Evolutionary conservation across 169 alveolate genomes (phyloP), one percentile per base, ranked within the genome.

Genomic region (Cyclospora cayetanensis): DNA sequence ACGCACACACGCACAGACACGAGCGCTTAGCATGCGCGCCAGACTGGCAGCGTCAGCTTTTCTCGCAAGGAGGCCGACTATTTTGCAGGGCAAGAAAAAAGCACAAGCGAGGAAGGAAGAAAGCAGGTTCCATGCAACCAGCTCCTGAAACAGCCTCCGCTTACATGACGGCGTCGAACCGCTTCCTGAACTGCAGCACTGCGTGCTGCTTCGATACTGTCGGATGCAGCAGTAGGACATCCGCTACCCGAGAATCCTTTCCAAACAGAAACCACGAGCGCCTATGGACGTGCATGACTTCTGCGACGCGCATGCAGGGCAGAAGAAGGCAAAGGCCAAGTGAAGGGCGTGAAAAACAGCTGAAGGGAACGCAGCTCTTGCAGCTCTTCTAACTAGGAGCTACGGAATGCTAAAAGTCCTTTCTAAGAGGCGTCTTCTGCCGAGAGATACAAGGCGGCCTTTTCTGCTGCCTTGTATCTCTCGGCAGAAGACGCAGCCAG

Each of bases 201-300:
- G 99, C 99, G 93, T 99, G 99, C 92, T 99, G 99, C 63, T 96
- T 96, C 4, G 99, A 97, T 29, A 97, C 93, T 27, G 99, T 95
- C 7, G 97, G 96, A 84, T 98, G 97, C 70, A 94, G 95, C 34
- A 97, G 77, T 34, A 91, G 80, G 29, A 99, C 97, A 93, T 98
- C 99, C 43, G 97, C 98, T 25, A 98, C 97, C 87, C 98, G 93
- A 31, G 83, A 90, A 88, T 98, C 99, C 93, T 97, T 98, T n/a
- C 99, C 99, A 82, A 97, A 90, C 76, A 97, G 77, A 92, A 96
- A 96, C 77, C 93, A 91, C 43, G 95, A 95, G 35, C 94, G 93
- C 27, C 94, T 86, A 83, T 95, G 97, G 50, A 97, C 70, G 72
- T 94, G 96, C 31, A 95, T 88, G 60, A 95, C 95, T 91, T 96